These are phyloP conservation scores for Amanita rimosa DNA, from an alignment of 768 basidiomycete genomes.

Conservation along the genomic window DNA sequence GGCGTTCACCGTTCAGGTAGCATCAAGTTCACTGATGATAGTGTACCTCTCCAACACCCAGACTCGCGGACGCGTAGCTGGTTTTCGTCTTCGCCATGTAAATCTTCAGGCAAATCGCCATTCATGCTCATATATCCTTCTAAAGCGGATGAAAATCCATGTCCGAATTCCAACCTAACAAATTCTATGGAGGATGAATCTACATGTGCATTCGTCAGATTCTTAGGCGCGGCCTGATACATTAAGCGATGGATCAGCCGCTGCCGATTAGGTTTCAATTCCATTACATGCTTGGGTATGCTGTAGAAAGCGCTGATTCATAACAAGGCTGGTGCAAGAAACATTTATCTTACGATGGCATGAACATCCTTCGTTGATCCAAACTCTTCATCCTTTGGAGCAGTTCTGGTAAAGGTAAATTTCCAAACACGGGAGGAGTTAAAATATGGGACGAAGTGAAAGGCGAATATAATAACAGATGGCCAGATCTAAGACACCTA, in stretches of 20 bases:
- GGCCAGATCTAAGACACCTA: slow-evolving; percentile 37
- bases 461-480: slow-evolving; percentile 38
- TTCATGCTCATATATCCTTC: background rate
- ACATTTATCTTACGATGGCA: slow-evolving; percentile 32
- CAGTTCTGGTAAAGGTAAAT: slow-evolving; percentile 26
- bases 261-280: slow-evolving; percentile 8
- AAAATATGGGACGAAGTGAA: slow-evolving; percentile 25
- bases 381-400: slow-evolving; percentile 30
- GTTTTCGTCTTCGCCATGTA: background rate
- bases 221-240: background rate
- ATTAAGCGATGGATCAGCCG: slow-evolving; percentile 4
- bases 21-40: slow-evolving; percentile 9
- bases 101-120: background rate
- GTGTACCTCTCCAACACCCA: slow-evolving; percentile 6
- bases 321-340: background rate
- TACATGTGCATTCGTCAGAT: background rate
- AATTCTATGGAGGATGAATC: background rate
- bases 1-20: slow-evolving; percentile 13
- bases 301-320: slow-evolving; percentile 7
- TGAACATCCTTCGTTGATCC: slow-evolving; percentile 25
- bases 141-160: background rate
- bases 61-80: background rate
- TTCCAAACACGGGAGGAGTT: slow-evolving; percentile 35
- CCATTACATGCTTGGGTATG: slow-evolving; percentile 10
- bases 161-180: slow-evolving; percentile 1